Conservation (phyloP, 805 yeast species). For the Millerozyma miso region DNA sequence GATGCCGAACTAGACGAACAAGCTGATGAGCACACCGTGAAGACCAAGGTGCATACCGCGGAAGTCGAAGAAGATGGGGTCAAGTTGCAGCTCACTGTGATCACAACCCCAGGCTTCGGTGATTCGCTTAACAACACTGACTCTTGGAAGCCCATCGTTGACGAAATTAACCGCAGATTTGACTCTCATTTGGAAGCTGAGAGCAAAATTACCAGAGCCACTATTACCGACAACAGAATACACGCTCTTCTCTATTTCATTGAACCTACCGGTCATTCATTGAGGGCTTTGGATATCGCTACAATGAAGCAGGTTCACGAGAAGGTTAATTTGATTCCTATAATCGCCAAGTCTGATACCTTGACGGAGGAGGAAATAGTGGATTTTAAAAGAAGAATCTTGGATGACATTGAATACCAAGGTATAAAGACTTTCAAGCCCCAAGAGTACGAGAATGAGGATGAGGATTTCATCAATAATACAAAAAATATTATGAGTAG, state of each 20-base stretch:
- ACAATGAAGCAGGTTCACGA: slow-evolving; percentile 85
- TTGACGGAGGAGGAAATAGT: slow-evolving; percentile 80
- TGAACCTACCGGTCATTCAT: slow-evolving; percentile 94
- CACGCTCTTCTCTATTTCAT: slow-evolving; percentile 93
- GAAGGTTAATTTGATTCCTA: slow-evolving; percentile 90
- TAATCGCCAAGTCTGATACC: slow-evolving; percentile 92
- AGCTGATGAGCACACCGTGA: slow-evolving; percentile 22
- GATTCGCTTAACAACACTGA: slow-evolving; percentile 66
- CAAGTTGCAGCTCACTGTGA: slow-evolving; percentile 72
- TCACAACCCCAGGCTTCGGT: slow-evolving; percentile 94
- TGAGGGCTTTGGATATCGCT: slow-evolving; percentile 82
- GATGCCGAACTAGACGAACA: slow-evolving; percentile 20
- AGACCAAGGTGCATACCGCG: slow-evolving; percentile 22
- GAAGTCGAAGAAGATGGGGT: slow-evolving; percentile 88
- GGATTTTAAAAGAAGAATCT: slow-evolving; percentile 71
- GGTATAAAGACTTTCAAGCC: slow-evolving; percentile 74
- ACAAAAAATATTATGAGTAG: slow-evolving; percentile 63
- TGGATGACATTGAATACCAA: slow-evolving; percentile 71
- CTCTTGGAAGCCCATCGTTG: slow-evolving; percentile 88
- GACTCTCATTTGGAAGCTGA: slow-evolving; percentile 88
- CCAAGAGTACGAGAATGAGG: slow-evolving; percentile 72
- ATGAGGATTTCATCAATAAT: slow-evolving; percentile 70
- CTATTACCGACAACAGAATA: slow-evolving; percentile 73
- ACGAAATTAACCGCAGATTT: slow-evolving; percentile 81
- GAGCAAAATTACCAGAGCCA: slow-evolving; percentile 71